Evolutionary conservation across 139 green algal species (phyloP).

Genomic region (Tetratostichococcus sp.): DNA sequence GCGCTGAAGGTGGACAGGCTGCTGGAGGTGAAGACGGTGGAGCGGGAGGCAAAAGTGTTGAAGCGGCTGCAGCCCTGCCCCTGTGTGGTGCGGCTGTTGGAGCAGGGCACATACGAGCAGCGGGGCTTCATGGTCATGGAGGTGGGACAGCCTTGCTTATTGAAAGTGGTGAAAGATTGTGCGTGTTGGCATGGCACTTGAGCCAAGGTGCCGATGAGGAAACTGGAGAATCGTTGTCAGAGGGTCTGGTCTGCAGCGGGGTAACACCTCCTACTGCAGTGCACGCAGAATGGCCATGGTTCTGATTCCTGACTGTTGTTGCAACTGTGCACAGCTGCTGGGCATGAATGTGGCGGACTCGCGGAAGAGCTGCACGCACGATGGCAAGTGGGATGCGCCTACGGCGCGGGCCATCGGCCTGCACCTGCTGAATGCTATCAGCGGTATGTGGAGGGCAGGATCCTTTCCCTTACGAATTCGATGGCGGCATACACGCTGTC

Average conservation of each 20-base stretch:
- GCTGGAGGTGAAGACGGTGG: constrained; percentile 43
- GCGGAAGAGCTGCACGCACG: constrained; percentile 17
- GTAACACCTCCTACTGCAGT: too few species aligned
- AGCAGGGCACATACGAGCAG: constrained; percentile 41
- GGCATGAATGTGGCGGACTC: constrained; percentile 67
- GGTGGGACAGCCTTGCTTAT: constrained; percentile 19
- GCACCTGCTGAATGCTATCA: not conserved
- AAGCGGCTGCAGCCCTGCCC: constrained; percentile 26
- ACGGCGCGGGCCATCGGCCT: not conserved
- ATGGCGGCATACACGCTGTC: too few species aligned
- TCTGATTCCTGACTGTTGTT: too few species aligned
- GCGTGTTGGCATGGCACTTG: too few species aligned
- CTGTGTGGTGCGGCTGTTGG: constrained; percentile 25
- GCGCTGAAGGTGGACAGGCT: constrained; percentile 63
- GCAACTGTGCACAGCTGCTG: constrained; percentile 32
- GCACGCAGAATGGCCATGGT: too few species aligned
- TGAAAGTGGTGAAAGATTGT: too few species aligned
- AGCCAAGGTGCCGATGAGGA: too few species aligned
- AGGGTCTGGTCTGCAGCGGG: too few species aligned
- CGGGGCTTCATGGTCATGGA: constrained; percentile 79
- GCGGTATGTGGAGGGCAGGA: not conserved
- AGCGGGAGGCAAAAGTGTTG: constrained; percentile 49
- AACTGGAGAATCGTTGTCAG: too few species aligned
- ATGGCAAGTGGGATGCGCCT: constrained; percentile 31
- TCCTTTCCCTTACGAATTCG: too few species aligned